Conservation (phyloP, 768 basidiomycete species). For the Amanita muscaria region DNA sequence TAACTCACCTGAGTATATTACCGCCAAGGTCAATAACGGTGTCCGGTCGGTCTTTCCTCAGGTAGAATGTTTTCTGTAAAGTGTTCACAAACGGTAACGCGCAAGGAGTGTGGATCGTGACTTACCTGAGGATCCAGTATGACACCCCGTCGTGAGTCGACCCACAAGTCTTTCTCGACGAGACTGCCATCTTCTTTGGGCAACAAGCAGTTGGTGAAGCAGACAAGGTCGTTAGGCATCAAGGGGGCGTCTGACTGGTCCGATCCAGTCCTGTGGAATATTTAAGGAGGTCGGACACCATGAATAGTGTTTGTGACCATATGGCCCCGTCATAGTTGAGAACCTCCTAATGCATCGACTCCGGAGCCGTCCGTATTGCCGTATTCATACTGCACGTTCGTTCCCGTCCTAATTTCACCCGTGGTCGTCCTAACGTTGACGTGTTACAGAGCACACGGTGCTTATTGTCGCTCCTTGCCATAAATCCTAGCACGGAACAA, state of each 20-base stretch:
- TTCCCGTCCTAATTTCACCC: not conserved
- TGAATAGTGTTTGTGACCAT: conserved; percentile 6
- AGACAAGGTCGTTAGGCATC: conserved; percentile 57
- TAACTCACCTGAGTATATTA: conserved; percentile 61
- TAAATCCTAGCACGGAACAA: too few relatives aligned
- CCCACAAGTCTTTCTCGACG: conserved; percentile 70
- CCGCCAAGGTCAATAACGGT: conserved; percentile 63
- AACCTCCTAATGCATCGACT: too few relatives aligned
- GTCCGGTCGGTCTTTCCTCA: conserved; percentile 50
- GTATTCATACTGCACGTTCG: not conserved
- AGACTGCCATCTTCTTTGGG: conserved; percentile 74
- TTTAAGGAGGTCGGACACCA: conserved; percentile 1
- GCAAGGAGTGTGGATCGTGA: not conserved
- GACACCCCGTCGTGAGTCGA: conserved; percentile 64
- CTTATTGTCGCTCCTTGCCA: too few relatives aligned
- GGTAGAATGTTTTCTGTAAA: conserved; percentile 64
- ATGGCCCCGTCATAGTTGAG: conserved; percentile 1
- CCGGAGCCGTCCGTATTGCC: too few relatives aligned
- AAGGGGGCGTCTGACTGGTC: conserved; percentile 23
- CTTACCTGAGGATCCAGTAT: conserved; percentile 70
- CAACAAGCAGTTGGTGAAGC: conserved; percentile 83
- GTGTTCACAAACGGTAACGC: conserved; percentile 9
- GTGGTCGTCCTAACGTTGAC: too few relatives aligned
- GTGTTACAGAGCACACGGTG: too few relatives aligned
- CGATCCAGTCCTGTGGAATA: not conserved